A percentile compares a stretch with the other conserved stretches of the same genome.
Conservation (phyloP, 2,329 filamentous ascomycete genomes). For the Reticulascus tulasneorum region DNA sequence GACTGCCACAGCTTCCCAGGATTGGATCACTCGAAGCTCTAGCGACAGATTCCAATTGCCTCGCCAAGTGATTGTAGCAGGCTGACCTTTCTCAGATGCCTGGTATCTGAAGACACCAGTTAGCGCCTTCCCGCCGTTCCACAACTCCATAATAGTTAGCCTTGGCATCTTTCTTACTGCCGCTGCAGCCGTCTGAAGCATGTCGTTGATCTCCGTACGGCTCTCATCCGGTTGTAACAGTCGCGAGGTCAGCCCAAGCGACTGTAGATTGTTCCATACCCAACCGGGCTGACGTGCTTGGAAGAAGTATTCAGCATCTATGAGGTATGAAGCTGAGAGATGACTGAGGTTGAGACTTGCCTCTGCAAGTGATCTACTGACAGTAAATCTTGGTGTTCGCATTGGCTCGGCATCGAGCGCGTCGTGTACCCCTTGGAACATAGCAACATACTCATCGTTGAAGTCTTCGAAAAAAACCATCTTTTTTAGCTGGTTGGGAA, state of each 20-base stretch:
- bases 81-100: constrained; percentile 3
- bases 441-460: constrained; percentile 23
- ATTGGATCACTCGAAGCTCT: constrained; percentile 16
- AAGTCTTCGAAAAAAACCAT: constrained; percentile 26
- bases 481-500: too few relatives aligned
- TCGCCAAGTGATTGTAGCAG: constrained; percentile 22
- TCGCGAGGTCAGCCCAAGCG: constrained; percentile 26
- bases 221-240: constrained; percentile 18
- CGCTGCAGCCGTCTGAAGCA: constrained; percentile 21
- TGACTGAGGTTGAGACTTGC: constrained; percentile 20
- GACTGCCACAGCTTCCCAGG: constrained; percentile 24
- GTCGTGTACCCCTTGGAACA: too few relatives aligned
- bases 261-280: constrained; percentile 25
- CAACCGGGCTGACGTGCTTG: constrained; percentile 16
- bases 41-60: constrained; percentile 23
- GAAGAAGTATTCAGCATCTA: constrained; percentile 25
- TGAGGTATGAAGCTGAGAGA: constrained; percentile 22
- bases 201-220: constrained; percentile 15
- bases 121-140: constrained; percentile 27
- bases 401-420: constrained; percentile 12
- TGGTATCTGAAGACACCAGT: constrained; percentile 27
- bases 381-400: constrained; percentile 12
- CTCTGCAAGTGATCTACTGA: constrained; percentile 15
- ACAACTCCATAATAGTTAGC: constrained; percentile 29
- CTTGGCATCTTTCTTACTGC: constrained; percentile 25